Evolutionary conservation across 2,329 filamentous ascomycete genomes (phyloP).

Genomic region (Westerdykella sp.): DNA sequence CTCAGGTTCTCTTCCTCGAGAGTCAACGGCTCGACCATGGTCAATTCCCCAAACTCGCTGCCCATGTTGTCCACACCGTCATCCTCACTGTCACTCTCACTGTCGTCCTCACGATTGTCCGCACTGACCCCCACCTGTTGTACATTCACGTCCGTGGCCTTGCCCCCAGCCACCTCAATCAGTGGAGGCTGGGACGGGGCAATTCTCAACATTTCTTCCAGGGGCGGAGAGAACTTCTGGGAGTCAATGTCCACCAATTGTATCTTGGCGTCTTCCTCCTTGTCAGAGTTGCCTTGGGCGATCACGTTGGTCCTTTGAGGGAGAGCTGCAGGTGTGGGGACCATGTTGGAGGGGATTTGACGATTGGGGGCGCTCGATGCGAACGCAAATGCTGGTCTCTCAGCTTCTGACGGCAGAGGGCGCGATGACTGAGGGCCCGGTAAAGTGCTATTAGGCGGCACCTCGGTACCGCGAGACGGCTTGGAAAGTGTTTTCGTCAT

Average conservation of each 20-base stretch:
- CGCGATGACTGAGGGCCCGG: background rate
- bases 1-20: slow-evolving; percentile 17
- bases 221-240: slow-evolving; percentile 13
- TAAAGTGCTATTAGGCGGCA: background rate
- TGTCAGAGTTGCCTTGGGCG: slow-evolving; percentile 2
- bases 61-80: slow-evolving; percentile 12
- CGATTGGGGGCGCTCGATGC: slow-evolving; percentile 1
- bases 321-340: slow-evolving; percentile 11
- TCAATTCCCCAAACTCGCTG: slow-evolving; percentile 24
- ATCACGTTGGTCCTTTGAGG: slow-evolving; percentile 4
- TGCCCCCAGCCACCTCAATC: background rate
- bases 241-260: slow-evolving; percentile 12
- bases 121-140: slow-evolving; percentile 6
- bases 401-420: background rate
- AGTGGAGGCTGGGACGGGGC: background rate
- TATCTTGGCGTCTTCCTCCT: slow-evolving; percentile 10
- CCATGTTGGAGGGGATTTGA: slow-evolving; percentile 14
- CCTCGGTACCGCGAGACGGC: background rate
- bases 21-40: slow-evolving; percentile 22
- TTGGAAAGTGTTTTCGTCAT: background rate
- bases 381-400: slow-evolving; percentile 5
- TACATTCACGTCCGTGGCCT: slow-evolving; percentile 8
- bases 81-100: slow-evolving; percentile 3
- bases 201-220: slow-evolving; percentile 11
- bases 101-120: slow-evolving; percentile 4